Conservation (phyloP, 2,329 filamentous ascomycete genomes). For the Fusarium agapanthi region DNA sequence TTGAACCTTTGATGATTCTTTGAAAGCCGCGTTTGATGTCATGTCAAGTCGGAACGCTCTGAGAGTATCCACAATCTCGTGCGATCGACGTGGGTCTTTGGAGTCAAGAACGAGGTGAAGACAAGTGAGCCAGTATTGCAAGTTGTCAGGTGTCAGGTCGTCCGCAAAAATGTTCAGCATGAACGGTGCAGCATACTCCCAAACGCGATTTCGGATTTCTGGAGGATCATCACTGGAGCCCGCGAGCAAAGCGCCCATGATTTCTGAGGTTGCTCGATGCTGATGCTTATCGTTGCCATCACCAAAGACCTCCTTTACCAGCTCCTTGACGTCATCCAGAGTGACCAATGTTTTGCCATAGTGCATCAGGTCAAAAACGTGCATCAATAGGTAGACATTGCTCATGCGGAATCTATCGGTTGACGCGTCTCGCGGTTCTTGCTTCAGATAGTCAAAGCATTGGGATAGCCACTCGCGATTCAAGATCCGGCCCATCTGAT, state of each 20-base stretch:
- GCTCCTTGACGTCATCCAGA: conserved; percentile 86
- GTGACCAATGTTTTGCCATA: conserved; percentile 79
- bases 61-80: conserved; percentile 85
- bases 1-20: conserved; percentile 96
- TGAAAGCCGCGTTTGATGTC: conserved; percentile 96
- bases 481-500: conserved; percentile 81
- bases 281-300: conserved; percentile 98
- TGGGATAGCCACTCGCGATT: conserved; percentile 86
- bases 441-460: conserved; percentile 93
- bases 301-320: conserved; percentile 80
- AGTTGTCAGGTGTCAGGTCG: conserved; percentile 91
- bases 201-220: conserved; percentile 78
- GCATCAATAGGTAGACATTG: conserved; percentile 85
- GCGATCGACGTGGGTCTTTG: conserved; percentile 87
- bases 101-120: conserved; percentile 87
- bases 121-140: conserved; percentile 93
- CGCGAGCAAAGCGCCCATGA: conserved; percentile 84
- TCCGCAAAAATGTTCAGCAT: conserved; percentile 88
- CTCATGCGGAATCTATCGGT: conserved; percentile 91
- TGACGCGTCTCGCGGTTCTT: conserved; percentile 85
- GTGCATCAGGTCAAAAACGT: conserved; percentile 90
- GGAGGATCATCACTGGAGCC: conserved; percentile 81
- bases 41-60: conserved; percentile 91
- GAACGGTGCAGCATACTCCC: conserved; percentile 91
- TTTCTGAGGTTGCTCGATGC: conserved; percentile 93